These are phyloP conservation scores for Brassica rapa DNA, from an alignment of 345 rosid species.

Conservation along the genomic window DNA sequence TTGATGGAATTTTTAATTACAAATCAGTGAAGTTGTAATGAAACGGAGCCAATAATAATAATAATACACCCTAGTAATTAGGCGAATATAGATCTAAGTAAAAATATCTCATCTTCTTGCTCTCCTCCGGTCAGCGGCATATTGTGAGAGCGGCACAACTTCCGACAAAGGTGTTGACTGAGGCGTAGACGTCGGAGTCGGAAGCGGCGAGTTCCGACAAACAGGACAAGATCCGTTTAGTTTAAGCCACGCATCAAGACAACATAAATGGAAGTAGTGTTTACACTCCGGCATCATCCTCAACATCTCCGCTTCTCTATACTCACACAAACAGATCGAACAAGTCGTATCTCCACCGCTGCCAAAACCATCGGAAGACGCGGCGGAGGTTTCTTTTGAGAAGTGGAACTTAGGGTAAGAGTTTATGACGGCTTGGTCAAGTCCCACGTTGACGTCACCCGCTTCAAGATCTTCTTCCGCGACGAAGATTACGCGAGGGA, in stretches of 20 bases:
- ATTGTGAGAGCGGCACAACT: conserved; percentile 89
- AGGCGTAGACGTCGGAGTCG: conserved; percentile 66
- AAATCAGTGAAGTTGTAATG: conserved; percentile 34
- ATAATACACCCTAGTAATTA: conserved; percentile 35
- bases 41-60: conserved; percentile 24
- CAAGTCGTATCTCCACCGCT: conserved; percentile 54
- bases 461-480: conserved; percentile 62
- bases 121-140: conserved; percentile 84
- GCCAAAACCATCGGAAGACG: conserved; percentile 24
- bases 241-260: conserved; percentile 94
- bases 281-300: conserved; percentile 99
- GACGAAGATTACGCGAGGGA: conserved; percentile 90
- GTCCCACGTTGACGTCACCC: conserved; percentile 57
- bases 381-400: conserved; percentile 41
- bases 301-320: conserved; percentile 86
- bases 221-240: conserved; percentile 98
- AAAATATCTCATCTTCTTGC: conserved; percentile 44
- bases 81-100: conserved; percentile 30
- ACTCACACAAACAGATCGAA: conserved; percentile 92
- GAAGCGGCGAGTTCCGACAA: conserved; percentile 97
- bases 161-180: conserved; percentile 91
- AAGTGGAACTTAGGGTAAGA: conserved; percentile 89
- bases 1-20: conserved; percentile 28
- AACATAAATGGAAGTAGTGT: conserved; percentile 75
- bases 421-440: conserved; percentile 75